phyloP scores from a whole-genome alignment of 2,329 filamentous ascomycete genomes.

The Graphilbum fragrans region DNA sequence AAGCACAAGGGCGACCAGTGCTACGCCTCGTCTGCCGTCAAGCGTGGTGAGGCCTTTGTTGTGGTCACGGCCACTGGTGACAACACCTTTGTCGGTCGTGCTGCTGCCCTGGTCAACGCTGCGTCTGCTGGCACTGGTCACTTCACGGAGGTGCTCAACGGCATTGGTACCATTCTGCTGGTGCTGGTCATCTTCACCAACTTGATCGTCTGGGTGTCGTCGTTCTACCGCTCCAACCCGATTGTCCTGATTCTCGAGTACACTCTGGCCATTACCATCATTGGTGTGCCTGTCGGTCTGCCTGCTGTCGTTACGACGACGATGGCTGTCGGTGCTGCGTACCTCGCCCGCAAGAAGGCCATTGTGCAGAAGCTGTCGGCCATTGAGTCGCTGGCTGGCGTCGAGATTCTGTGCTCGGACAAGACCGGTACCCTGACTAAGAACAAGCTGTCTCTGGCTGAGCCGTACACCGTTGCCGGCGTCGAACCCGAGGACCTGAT shows the following conservation, averaged over 20 bases:
- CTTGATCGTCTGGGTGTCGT: constrained; percentile 72
- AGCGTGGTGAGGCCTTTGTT: constrained; percentile 78
- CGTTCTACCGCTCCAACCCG: constrained; percentile 75
- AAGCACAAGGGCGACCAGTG: constrained; percentile 73
- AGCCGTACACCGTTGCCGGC: constrained; percentile 72
- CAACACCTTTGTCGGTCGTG: constrained; percentile 81
- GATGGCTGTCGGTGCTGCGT: constrained; percentile 87
- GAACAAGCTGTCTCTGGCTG: constrained; percentile 81
- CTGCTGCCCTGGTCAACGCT: constrained; percentile 72
- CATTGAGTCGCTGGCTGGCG: constrained; percentile 84
- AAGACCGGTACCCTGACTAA: constrained; percentile 90
- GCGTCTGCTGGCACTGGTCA: constrained; percentile 66
- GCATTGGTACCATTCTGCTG: constrained; percentile 70
- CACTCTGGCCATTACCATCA: constrained; percentile 80
- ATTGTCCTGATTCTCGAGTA: constrained; percentile 73
- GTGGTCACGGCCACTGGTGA: constrained; percentile 78
- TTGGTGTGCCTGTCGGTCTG: constrained; percentile 86
- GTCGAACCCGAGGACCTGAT: constrained; percentile 82
- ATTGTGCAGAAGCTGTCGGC: constrained; percentile 89
- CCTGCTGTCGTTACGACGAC: constrained; percentile 88
- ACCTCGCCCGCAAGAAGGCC: constrained; percentile 83
- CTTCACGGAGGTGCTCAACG: constrained; percentile 84
- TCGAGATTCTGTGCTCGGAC: constrained; percentile 89
- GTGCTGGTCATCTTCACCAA: constrained; percentile 71
- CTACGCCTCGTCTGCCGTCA: constrained; percentile 79